Percentiles rank a stretch among this genome's conserved stretches.
Evolutionary conservation across 352 stramenopile genomes (phyloP).

Genomic region (Pythium myriotylum): DNA sequence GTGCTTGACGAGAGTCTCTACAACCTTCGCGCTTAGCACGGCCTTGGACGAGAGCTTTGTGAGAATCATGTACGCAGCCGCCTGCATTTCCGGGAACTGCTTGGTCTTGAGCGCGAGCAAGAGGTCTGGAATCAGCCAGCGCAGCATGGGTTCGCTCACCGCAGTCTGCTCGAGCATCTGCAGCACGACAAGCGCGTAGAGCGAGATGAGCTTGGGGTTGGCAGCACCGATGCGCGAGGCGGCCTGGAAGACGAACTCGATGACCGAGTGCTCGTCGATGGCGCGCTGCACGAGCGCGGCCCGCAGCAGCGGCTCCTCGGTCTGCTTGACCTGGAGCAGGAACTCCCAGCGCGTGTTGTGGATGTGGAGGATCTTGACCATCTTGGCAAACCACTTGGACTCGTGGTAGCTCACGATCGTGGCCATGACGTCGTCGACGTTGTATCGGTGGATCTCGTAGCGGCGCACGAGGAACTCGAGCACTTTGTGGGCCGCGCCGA

Average conservation of each 20-base stretch:
- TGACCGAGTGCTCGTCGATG: conserved; percentile 72
- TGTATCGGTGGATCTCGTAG: conserved; percentile 88
- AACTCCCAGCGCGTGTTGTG: conserved; percentile 84
- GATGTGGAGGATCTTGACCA: conserved; percentile 86
- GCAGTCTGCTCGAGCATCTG: conserved; percentile 73
- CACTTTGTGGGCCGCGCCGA: conserved; percentile 81
- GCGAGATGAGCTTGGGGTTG: conserved; percentile 82
- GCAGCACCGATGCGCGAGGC: conserved; percentile 58
- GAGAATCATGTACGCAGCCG: conserved; percentile 82
- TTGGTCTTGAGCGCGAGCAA: conserved; percentile 69
- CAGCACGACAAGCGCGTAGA: conserved; percentile 84
- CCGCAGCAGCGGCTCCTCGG: conserved; percentile 62
- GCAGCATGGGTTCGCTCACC: conserved; percentile 71
- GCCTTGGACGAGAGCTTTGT: conserved; percentile 85
- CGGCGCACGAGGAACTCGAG: conserved; percentile 89
- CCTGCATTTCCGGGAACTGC: conserved; percentile 74
- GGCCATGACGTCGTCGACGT: conserved; percentile 84
- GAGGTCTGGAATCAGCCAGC: conserved; percentile 81
- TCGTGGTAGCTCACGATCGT: conserved; percentile 87
- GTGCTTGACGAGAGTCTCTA: conserved; percentile 72
- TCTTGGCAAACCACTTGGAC: conserved; percentile 80
- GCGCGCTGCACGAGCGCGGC: conserved; percentile 74
- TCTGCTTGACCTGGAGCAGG: conserved; percentile 72
- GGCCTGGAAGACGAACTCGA: conserved; percentile 73
- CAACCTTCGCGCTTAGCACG: conserved; percentile 69